These are phyloP conservation scores for Taphrina confusa DNA, from an alignment of 1,139 yeast species.

Conservation along the genomic window DNA sequence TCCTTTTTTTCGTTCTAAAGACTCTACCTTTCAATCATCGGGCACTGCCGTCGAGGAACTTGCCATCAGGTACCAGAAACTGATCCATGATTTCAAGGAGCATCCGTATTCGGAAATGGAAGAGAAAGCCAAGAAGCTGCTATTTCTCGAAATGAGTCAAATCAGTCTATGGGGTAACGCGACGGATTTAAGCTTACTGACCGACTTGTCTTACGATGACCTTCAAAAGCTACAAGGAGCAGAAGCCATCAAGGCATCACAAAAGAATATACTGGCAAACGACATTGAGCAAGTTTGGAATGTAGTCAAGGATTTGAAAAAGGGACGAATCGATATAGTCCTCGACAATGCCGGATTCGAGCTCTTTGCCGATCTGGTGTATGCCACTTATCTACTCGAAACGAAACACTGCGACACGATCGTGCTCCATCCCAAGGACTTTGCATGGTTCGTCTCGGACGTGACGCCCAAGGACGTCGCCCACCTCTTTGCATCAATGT, in stretches of 20 bases:
- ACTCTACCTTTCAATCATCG: conserved; percentile 72
- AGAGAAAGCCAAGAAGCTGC: conserved; percentile 52
- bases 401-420: conserved; percentile 62
- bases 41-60: conserved; percentile 77
- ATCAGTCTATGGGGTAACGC: conserved; percentile 98
- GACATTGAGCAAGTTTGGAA: conserved; percentile 73
- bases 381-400: conserved; percentile 74
- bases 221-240: conserved; percentile 84
- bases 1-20: conserved; percentile 68
- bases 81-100: conserved; percentile 49
- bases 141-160: conserved; percentile 68
- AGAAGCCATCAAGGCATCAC: conserved; percentile 78
- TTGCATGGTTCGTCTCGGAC: conserved; percentile 98
- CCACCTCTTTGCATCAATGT: conserved; percentile 60
- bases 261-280: conserved; percentile 76
- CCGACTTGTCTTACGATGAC: conserved; percentile 76
- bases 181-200: conserved; percentile 84
- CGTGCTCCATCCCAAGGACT: conserved; percentile 80
- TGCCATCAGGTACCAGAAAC: conserved; percentile 64
- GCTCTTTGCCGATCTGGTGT: conserved; percentile 79
- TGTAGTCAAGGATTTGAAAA: conserved; percentile 44
- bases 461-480: conserved; percentile 80
- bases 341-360: conserved; percentile 96
- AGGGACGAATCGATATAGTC: conserved; percentile 73
- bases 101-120: conserved; percentile 44